Evolutionary conservation across 1,139 yeast genomes (phyloP).

Genomic region (Magnusiomyces sp.): DNA sequence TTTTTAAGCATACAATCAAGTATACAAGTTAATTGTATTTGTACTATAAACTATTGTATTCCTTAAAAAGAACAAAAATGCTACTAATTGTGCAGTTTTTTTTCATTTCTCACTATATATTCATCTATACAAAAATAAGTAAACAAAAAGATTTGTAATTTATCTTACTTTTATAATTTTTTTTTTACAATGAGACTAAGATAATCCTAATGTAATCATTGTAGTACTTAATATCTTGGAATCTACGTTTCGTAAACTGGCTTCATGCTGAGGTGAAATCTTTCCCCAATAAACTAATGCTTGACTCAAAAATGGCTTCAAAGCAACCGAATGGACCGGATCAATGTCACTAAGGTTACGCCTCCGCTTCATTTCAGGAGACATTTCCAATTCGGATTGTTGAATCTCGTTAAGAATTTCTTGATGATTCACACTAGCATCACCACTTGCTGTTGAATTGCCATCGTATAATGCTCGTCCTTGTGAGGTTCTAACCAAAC

Average conservation of each 20-base stretch:
- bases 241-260: constrained; percentile 5
- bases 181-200: too few species aligned
- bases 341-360: constrained; percentile 16
- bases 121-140: too few species aligned
- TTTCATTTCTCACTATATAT: too few species aligned
- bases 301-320: constrained; percentile 14
- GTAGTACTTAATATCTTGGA: neutral
- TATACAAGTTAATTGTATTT: too few species aligned
- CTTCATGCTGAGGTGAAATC: constrained; percentile 8
- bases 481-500: constrained; percentile 14
- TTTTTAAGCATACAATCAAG: too few species aligned
- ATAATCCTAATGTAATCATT: too few species aligned
- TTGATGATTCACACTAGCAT: constrained; percentile 6
- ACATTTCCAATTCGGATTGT: constrained; percentile 4
- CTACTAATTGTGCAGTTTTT: too few species aligned
- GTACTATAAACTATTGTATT: too few species aligned
- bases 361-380: constrained; percentile 19
- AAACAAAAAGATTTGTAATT: too few species aligned
- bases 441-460: neutral
- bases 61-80: too few species aligned
- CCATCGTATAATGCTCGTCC: constrained; percentile 4
- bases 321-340: constrained; percentile 21
- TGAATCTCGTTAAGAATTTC: neutral
- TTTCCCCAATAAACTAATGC: constrained; percentile 3
- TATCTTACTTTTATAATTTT: too few species aligned